These are phyloP conservation scores for Ascochyta clinopodiicola DNA, from an alignment of 2,329 filamentous ascomycete species.

Conservation along the genomic window DNA sequence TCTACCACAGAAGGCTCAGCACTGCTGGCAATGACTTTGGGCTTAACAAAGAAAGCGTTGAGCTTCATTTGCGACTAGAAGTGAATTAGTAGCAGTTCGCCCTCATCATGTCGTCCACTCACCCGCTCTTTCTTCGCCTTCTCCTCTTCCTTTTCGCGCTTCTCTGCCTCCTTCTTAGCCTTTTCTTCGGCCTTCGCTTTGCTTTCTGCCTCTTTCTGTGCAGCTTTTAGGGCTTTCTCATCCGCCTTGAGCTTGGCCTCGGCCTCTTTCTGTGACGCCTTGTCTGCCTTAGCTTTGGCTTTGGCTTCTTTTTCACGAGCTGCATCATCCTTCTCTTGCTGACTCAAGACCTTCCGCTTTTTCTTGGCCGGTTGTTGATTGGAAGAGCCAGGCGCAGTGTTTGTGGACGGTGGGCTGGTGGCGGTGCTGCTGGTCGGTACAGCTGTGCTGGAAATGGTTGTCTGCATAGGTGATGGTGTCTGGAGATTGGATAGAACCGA, in stretches of 20 bases:
- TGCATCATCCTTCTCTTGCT: constrained; percentile 51
- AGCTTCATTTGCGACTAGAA: constrained; percentile 50
- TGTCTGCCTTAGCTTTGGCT: constrained; percentile 45
- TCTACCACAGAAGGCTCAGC: constrained; percentile 39
- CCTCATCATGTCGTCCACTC: constrained; percentile 29
- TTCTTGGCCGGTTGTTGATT: constrained; percentile 49
- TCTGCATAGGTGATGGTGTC: constrained; percentile 41
- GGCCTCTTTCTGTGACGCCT: constrained; percentile 44
- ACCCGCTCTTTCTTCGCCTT: constrained; percentile 50
- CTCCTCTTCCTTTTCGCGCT: constrained; percentile 52
- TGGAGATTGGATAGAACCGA: constrained; percentile 39
- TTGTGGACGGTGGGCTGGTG: constrained; percentile 14
- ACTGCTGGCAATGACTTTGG: constrained; percentile 44
- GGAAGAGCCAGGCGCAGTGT: constrained; percentile 6
- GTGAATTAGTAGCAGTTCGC: constrained; percentile 26
- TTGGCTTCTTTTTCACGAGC: constrained; percentile 49
- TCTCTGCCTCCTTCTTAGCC: constrained; percentile 53
- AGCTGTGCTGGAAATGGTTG: constrained; percentile 13
- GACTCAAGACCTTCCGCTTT: constrained; percentile 53
- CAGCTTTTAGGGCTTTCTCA: constrained; percentile 44
- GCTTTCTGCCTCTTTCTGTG: constrained; percentile 46
- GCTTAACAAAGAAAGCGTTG: constrained; percentile 55
- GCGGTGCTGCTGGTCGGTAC: constrained; percentile 24
- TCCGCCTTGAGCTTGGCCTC: constrained; percentile 47
- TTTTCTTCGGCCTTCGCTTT: constrained; percentile 49